These are phyloP conservation scores for Dendrobium nobile DNA, from an alignment of 106 monocot species.

Conservation along the genomic window DNA sequence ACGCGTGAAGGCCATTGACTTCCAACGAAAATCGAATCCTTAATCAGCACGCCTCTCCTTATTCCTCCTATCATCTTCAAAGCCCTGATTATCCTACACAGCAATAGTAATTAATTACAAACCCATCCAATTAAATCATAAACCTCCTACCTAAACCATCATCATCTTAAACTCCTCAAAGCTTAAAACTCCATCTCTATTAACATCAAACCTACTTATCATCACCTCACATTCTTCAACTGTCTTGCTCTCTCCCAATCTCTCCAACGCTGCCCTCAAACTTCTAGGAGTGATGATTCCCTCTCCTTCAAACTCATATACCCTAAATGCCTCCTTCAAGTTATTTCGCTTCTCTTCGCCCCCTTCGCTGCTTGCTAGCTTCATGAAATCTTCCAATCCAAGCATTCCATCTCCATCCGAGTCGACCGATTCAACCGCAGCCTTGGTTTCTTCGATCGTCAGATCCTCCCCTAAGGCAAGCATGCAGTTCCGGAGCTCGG, in stretches of 20 bases:
- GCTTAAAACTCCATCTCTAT: conserved; percentile 22
- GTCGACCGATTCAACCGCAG: background rate
- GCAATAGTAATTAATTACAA: too few species aligned
- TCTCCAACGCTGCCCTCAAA: conserved; percentile 14
- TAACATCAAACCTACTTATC: conserved; percentile 16
- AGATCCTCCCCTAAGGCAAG: conserved; percentile 6
- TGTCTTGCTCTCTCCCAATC: conserved; percentile 9
- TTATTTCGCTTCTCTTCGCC: conserved; percentile 11
- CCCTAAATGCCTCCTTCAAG: conserved; percentile 22
- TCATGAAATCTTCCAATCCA: conserved; percentile 12
- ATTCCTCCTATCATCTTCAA: background rate
- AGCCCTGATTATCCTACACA: background rate
- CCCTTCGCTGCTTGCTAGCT: background rate
- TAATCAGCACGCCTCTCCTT: background rate
- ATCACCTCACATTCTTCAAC: conserved; percentile 20
- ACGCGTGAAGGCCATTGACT: conserved; percentile 4
- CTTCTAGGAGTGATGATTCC: conserved; percentile 22
- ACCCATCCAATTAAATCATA: background rate
- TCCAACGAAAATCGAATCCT: background rate
- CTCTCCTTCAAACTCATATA: conserved; percentile 19
- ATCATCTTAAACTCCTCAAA: conserved; percentile 23
- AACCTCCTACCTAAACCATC: conserved; percentile 7
- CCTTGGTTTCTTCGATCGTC: background rate
- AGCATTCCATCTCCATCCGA: conserved; percentile 11
- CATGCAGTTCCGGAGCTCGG: conserved; percentile 6